Evolutionary conservation across 352 stramenopile species (phyloP), one percentile per base, ranked within the genome.

Genomic region (Phytophthora chlamydospora): DNA sequence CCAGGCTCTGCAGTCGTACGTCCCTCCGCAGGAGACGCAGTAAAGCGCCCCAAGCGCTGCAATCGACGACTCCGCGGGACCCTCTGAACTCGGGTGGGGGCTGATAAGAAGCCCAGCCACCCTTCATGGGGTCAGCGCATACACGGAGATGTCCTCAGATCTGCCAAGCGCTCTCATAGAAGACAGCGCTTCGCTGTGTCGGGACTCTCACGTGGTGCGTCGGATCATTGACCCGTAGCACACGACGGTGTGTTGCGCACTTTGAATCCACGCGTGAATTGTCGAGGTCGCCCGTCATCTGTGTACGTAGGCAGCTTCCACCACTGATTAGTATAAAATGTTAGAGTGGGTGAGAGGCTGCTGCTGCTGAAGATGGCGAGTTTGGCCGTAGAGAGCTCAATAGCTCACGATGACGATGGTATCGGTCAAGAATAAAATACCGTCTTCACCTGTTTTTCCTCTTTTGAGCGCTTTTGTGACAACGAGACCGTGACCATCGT

Each of bases 1-100:
- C 35, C 73, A 88, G 53, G 95, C 95, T 13, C 83, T 98, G 54
- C 83, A 93, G 69, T 86, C 78, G 56, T 95, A 86, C 66, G 77
- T 85, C 11, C 70, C 77, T 66, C 19, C 50, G 35, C 54, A 71
- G 19, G 50, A 66, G 29, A 50, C 60, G 32, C 49, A 32, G 39
- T 38, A 64, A 39, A 65, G 48, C 47, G 29, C 32, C 42, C 13
- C 4, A 42, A 66, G 43, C 21, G 16, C 19, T 66, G 4, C 24
- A 53, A 24, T 41, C 42, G 42, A 46, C 36, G 40, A 31, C 43
- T 64, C 40, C 36, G 49, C 58, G 64, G 45, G 59, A 66, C 47
- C 51, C 42, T 77, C 69, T 77, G 65, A 68, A 73, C 66, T 65
- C 41, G 49, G 43, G 48, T 70, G 62, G 63, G 40, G 58, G 67